These are phyloP conservation scores for Penicillium simplicissimum DNA, from an alignment of 495 filamentous ascomycete genomes.

Conservation along the genomic window DNA sequence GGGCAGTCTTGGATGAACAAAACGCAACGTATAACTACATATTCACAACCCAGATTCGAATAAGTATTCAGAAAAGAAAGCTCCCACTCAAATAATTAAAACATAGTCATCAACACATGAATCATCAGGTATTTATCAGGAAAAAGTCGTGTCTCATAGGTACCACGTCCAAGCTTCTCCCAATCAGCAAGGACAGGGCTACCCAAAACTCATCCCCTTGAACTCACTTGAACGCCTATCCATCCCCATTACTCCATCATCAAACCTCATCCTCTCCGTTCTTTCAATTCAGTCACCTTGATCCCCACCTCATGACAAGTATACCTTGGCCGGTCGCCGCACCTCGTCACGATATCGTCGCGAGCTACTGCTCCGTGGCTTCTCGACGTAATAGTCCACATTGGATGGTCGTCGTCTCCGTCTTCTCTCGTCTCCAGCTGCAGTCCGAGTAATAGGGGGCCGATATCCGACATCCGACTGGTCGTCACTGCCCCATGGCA, in stretches of 20 bases:
- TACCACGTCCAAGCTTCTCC: background rate
- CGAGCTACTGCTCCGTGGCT: conserved; percentile 27
- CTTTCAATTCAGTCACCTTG: background rate
- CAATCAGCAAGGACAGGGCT: background rate
- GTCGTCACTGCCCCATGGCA: conserved; percentile 24
- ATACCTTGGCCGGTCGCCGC: conserved; percentile 40
- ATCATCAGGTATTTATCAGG: background rate
- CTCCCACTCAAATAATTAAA: background rate
- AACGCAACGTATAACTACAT: background rate
- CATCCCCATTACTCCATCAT: background rate
- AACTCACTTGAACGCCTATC: background rate
- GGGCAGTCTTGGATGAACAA: background rate
- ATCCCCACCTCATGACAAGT: conserved; percentile 22
- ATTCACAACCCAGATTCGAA: background rate
- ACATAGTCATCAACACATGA: background rate
- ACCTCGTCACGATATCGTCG: conserved; percentile 30
- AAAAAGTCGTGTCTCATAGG: background rate
- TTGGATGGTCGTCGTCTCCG: conserved; percentile 26
- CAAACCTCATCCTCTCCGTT: background rate
- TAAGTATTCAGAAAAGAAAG: background rate
- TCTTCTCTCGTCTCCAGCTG: conserved; percentile 15
- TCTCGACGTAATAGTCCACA: conserved; percentile 42
- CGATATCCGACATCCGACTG: conserved; percentile 32
- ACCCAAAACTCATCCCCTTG: background rate
- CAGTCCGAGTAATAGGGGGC: conserved; percentile 21